phyloP scores from a whole-genome alignment of 2,329 filamentous ascomycete species.

The Ceratocystis cacaofunesta region DNA sequence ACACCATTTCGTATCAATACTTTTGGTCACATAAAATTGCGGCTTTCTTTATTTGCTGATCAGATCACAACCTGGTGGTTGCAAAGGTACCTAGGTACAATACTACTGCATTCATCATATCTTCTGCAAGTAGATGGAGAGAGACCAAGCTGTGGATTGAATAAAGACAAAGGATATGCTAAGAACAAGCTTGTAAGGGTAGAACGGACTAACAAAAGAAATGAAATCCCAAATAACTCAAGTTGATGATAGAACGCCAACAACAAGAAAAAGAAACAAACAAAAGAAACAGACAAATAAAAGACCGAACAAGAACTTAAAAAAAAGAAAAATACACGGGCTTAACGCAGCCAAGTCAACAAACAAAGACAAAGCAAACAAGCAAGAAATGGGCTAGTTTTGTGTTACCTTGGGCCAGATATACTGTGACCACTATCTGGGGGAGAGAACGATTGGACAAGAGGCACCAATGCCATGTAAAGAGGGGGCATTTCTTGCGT shows the following conservation, averaged over 20 bases:
- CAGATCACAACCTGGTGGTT: too few relatives aligned
- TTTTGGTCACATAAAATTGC: too few relatives aligned
- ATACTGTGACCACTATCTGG: conserved; percentile 16
- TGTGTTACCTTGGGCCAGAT: conserved; percentile 14
- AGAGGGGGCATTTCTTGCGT: background rate
- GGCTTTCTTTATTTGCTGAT: too few relatives aligned
- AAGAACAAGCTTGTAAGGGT: background rate
- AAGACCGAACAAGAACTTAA: background rate
- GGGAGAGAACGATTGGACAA: background rate
- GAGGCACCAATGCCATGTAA: background rate
- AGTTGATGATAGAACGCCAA: background rate
- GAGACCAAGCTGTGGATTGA: too few relatives aligned
- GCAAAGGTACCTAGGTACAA: too few relatives aligned
- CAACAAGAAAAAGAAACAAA: background rate
- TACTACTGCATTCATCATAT: too few relatives aligned
- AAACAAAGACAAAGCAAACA: conserved; percentile 6
- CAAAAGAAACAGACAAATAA: conserved; percentile 2
- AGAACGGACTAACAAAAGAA: background rate
- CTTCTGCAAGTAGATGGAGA: too few relatives aligned
- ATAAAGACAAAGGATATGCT: background rate
- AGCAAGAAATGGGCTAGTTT: conserved; percentile 10
- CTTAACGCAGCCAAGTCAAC: background rate
- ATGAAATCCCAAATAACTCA: background rate
- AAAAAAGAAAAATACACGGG: background rate
- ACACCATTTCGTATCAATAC: too few relatives aligned